Base-by-base conservation (phyloP, 352 stramenopile species). In the Globisporangium paddicum region DNA sequence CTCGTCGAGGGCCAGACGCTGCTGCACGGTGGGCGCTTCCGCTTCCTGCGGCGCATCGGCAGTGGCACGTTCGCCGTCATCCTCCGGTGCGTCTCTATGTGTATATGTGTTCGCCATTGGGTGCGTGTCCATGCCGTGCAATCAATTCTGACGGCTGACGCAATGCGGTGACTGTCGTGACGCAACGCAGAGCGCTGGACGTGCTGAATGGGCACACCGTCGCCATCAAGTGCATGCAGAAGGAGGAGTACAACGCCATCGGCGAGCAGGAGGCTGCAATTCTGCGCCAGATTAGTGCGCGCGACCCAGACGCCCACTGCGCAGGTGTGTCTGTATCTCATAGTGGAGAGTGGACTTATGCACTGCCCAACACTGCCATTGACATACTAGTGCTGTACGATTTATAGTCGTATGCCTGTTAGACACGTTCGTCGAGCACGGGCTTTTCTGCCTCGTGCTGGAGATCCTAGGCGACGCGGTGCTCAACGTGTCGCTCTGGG, bases 401-500 rank as follows among this genome's bases (percentile, higher is more conserved):
- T n/a, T 25, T 19, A 40, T 40, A 77, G 62, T 90, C 23, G 78
- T 92, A 58, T 69, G 69, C 14, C 49, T 89, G 42, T 53, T 87
- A 7, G 69, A 80, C 62, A 73, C 67, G 44, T 92, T 92, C 63
- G 65, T 69, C 34, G 69, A 89, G 46, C 64, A 72, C 5, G 66
- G 58, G 9, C 78, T 77, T 48, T 75, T 83, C 37, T 90, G 78
- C 40, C 72, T 92, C 35, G 82, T 90, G 56, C 53, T 92, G 26
- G 82, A 92, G 68, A 68, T 87, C 34, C 63, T 92, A 35, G 79
- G 73, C 19, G 48, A 74, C 19, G 64, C 79, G 9, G 97, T 99
- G 64, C 73, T 99, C 38, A 97, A 98, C 59, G 93, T 98, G 66
- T 71, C 96, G 8, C 72, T 95, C 11, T 95, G 94, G 71, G 96